Percentiles rank a stretch among this genome's conserved stretches.
phyloP scores from a whole-genome alignment of 768 basidiomycete genomes.

The Pluteus cervinus region DNA sequence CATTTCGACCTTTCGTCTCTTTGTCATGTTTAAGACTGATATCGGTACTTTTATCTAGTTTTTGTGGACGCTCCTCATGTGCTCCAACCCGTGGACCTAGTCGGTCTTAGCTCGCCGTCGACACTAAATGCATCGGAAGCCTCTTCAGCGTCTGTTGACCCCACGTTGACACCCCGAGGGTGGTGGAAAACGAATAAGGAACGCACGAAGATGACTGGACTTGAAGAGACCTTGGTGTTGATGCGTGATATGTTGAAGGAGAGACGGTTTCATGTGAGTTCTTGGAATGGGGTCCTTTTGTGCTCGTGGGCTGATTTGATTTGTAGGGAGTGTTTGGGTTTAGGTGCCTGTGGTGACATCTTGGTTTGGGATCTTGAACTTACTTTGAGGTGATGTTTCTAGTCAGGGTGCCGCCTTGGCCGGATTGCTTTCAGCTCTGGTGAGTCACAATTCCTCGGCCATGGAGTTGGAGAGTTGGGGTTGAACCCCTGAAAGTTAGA shows the following conservation, averaged over 20 bases:
- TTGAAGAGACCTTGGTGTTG: conserved; percentile 49
- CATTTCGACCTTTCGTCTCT: not conserved
- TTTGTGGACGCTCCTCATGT: conserved; percentile 70
- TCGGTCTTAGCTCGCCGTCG: conserved; percentile 18
- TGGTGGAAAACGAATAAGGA: conserved; percentile 66
- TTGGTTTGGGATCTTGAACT: not conserved
- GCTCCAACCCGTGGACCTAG: conserved; percentile 59
- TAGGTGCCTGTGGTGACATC: conserved; percentile 50
- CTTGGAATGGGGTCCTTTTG: not conserved
- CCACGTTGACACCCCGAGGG: conserved; percentile 50
- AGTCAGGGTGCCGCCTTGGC: conserved; percentile 81
- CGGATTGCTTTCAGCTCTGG: conserved; percentile 62
- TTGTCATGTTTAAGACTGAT: conserved; percentile 1
- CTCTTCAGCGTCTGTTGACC: conserved; percentile 35
- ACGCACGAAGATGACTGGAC: conserved; percentile 43
- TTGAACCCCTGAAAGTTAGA: conserved; percentile 25
- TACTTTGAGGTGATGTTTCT: conserved; percentile 6
- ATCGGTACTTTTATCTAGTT: conserved; percentile 35
- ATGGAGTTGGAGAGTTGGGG: too few relatives aligned
- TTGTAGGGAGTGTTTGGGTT: conserved; percentile 74
- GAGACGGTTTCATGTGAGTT: conserved; percentile 61
- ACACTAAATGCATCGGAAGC: conserved; percentile 32
- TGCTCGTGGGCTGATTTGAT: conserved; percentile 2
- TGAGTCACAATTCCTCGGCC: conserved; percentile 25
- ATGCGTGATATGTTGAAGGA: conserved; percentile 53